Conservation (phyloP, 2,329 filamentous ascomycete genomes). For the Cladosporium velox region DNA sequence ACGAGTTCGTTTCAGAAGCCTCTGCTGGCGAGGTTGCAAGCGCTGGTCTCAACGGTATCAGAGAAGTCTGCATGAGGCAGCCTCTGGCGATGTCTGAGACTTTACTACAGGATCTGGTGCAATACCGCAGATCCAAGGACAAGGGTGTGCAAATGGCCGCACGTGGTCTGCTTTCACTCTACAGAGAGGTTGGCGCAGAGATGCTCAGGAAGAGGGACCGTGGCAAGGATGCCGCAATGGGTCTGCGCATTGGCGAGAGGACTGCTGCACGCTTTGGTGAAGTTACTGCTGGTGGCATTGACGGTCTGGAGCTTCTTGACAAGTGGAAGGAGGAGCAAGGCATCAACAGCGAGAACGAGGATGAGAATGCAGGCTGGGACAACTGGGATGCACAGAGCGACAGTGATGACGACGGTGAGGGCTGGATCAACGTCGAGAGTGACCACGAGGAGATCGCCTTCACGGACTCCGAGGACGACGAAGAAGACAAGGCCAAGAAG, state of each 20-base stretch:
- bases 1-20: constrained; percentile 96
- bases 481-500: constrained; percentile 49
- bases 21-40: constrained; percentile 87
- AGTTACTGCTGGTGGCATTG: constrained; percentile 76
- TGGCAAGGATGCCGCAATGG: constrained; percentile 87
- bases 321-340: constrained; percentile 92
- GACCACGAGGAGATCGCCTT: constrained; percentile 71
- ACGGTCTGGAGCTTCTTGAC: constrained; percentile 87
- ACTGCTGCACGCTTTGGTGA: constrained; percentile 81
- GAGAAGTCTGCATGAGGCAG: constrained; percentile 89
- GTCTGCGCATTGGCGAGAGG: constrained; percentile 72
- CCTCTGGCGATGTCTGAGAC: constrained; percentile 96
- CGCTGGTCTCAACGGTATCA: constrained; percentile 89
- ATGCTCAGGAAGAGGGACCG: constrained; percentile 86
- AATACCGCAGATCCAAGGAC: constrained; percentile 96
- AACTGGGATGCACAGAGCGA: constrained; percentile 64
- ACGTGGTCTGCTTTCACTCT: constrained; percentile 85
- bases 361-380: constrained; percentile 55
- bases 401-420: constrained; percentile 72
- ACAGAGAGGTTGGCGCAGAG: constrained; percentile 86
- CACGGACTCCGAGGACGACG: constrained; percentile 71
- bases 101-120: constrained; percentile 89
- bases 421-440: constrained; percentile 88
- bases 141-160: constrained; percentile 99
- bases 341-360: constrained; percentile 59